A percentile compares a stretch with the other conserved stretches of the same genome.
Conservation (phyloP, 352 stramenopile species). For the Phytopythium chamaehyphon region DNA sequence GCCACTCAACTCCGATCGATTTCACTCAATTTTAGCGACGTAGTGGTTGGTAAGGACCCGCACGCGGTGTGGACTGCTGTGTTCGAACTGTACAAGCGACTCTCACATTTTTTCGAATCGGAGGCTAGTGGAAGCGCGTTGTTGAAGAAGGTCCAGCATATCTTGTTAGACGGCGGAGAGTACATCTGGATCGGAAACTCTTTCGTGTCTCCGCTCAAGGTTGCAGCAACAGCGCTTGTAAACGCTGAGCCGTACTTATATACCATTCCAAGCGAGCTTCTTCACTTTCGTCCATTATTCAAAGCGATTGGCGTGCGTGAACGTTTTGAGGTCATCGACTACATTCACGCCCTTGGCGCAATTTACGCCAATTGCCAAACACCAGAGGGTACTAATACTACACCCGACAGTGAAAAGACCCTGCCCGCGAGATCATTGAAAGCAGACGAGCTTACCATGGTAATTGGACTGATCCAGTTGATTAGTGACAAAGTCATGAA, state of each 20-base stretch:
- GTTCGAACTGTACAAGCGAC: constrained; percentile 50
- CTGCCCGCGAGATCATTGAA: no score
- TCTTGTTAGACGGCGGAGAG: constrained; percentile 34
- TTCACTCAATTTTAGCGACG: constrained; percentile 26
- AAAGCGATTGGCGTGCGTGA: constrained; percentile 58
- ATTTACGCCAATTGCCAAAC: constrained; percentile 43
- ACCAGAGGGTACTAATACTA: constrained; percentile 7
- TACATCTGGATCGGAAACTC: constrained; percentile 61
- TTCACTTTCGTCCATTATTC: constrained; percentile 62
- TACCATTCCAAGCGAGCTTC: constrained; percentile 51
- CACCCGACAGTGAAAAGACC: constrained; percentile 4
- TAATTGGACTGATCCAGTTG: constrained; percentile 61
- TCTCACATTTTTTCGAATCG: constrained; percentile 57
- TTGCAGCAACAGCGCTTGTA: constrained; percentile 40
- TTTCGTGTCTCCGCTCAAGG: constrained; percentile 49
- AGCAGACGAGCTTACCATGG: constrained; percentile 40
- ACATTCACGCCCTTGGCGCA: constrained; percentile 45
- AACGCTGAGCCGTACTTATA: constrained; percentile 68
- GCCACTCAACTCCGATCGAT: constrained; percentile 50
- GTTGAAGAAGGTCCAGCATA: constrained; percentile 21
- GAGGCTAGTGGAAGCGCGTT: constrained; percentile 15
- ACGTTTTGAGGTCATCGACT: constrained; percentile 50
- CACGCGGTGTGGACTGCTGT: constrained; percentile 49
- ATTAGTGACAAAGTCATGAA: constrained; percentile 59
- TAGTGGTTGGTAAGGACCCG: constrained; percentile 15